These are phyloP conservation scores for Gymnopilus junonius DNA, from an alignment of 768 basidiomycete genomes.

Conservation along the genomic window DNA sequence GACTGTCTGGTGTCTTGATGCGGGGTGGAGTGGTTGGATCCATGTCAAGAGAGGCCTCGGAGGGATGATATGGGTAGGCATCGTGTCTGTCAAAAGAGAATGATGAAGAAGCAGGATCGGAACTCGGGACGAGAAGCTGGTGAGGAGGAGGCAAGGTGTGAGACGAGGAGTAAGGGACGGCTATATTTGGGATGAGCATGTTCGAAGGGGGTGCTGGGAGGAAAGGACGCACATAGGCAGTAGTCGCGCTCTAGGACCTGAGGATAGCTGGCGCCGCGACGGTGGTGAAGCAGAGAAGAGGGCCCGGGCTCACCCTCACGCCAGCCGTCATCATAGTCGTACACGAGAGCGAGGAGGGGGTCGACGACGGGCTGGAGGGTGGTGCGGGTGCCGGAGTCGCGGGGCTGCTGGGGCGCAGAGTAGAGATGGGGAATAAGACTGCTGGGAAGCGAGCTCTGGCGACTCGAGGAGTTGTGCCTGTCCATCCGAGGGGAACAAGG, in stretches of 20 bases:
- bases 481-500: constrained; percentile 16
- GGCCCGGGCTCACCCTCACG: constrained; percentile 51
- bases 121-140: constrained; percentile 6
- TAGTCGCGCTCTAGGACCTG: constrained; percentile 7
- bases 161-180: constrained; percentile 1
- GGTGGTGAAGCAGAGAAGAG: constrained; percentile 33
- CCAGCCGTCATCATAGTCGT: constrained; percentile 35
- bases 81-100: constrained; percentile 21
- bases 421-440: constrained; percentile 55
- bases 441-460: constrained; percentile 54
- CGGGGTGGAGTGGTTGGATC: constrained; percentile 18
- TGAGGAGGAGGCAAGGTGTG: constrained; percentile 7
- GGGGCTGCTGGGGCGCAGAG: constrained; percentile 38
- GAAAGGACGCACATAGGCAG: not conserved
- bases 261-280: constrained; percentile 16
- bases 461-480: constrained; percentile 11
- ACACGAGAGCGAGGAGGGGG: constrained; percentile 6
- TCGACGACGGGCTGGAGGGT: constrained; percentile 26
- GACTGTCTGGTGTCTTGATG: constrained; percentile 15
- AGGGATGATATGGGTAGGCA: constrained; percentile 17
- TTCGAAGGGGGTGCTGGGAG: not conserved
- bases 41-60: constrained; percentile 18
- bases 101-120: constrained; percentile 7
- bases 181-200: constrained; percentile 12
- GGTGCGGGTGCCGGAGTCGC: constrained; percentile 30